Evolutionary conservation across 257 asterid genomes (phyloP).

Genomic region (Nyctanthes arbortristis): DNA sequence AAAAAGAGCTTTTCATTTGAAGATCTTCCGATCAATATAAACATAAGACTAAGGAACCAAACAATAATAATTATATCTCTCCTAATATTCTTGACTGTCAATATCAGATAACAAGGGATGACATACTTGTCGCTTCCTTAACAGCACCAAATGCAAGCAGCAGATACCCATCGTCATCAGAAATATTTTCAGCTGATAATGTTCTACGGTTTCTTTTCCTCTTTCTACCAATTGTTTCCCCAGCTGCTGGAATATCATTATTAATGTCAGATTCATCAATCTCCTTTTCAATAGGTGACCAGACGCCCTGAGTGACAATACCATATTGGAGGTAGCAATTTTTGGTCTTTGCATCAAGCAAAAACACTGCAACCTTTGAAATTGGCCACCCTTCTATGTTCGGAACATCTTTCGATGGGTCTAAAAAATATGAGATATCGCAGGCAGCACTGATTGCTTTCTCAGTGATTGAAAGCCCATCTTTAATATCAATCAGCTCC

Average conservation of each 20-base stretch:
- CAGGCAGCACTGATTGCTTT: conserved; percentile 63
- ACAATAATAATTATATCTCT: background rate
- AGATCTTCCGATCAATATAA: background rate
- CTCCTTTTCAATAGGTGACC: conserved; percentile 58
- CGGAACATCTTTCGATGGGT: conserved; percentile 41
- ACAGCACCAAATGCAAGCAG: conserved; percentile 50
- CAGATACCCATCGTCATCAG: conserved; percentile 31
- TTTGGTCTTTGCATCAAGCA: conserved; percentile 50
- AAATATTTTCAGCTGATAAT: background rate
- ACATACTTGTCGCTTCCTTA: conserved; percentile 46
- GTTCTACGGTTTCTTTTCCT: conserved; percentile 32
- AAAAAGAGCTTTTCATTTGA: background rate
- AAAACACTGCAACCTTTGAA: conserved; percentile 56
- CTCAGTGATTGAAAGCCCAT: conserved; percentile 52
- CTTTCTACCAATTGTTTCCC: conserved; percentile 23
- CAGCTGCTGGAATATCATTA: conserved; percentile 17
- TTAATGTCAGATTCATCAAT: conserved; percentile 20
- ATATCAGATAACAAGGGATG: background rate
- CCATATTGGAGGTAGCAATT: conserved; percentile 45
- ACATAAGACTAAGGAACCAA: background rate
- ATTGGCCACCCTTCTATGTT: conserved; percentile 41
- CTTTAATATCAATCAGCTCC: conserved; percentile 24
- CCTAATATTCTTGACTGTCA: background rate
- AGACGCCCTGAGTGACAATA: conserved; percentile 51
- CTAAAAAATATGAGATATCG: conserved; percentile 44